Evolutionary conservation across 768 basidiomycete species (phyloP), one percentile per base, ranked within the genome.

Genomic region (Pleurotus giganteus): DNA sequence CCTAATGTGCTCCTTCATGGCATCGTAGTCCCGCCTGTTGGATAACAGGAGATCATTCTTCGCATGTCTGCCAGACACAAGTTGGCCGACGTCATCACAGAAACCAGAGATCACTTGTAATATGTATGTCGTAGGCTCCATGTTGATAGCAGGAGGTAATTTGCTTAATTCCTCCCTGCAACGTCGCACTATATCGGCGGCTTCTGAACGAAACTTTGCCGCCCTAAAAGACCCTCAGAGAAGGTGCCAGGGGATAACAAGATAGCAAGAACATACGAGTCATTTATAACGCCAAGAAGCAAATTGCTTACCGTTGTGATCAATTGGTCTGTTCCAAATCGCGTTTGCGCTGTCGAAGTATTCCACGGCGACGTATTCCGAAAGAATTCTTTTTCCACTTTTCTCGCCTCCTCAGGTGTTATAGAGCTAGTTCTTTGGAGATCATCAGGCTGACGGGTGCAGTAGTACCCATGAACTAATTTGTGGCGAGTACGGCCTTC

Each of bases 401-500:
- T 58, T n/a, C 78, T 67, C 3, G 75, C 71, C 6, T 67, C 60
- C 8, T 57, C 58, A 1, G 66, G 55, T 1, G 68, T 65, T 11
- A 75, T 67, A 5, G 63, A 61, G 19, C 57, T 61, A 3, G 49
- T 41, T 8, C 77, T 64, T 49, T 76, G 66, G 13, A 56, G 63
- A 56, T 74, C 76, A 58, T 71, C 68, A 0, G 74, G 77, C 47
- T 74, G 76, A 13, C 71, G 71, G 0, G 74, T 77, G 44, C 75
- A 74, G 47, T 71, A 78, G 52, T 76, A 79, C 21, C 79, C 69
- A 51, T 74, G 72, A 29, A 52, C 59, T 44, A 81, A 62, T 27
- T 59, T 58, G 57, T 81, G 70, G 26, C 69, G 64, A 44, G 19
- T 44, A 13, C 68, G 64, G 26, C 72, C 75, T 60, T 76, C 73